Evolutionary conservation across 495 filamentous ascomycete species (phyloP).

Genomic region (Niebla homalea): DNA sequence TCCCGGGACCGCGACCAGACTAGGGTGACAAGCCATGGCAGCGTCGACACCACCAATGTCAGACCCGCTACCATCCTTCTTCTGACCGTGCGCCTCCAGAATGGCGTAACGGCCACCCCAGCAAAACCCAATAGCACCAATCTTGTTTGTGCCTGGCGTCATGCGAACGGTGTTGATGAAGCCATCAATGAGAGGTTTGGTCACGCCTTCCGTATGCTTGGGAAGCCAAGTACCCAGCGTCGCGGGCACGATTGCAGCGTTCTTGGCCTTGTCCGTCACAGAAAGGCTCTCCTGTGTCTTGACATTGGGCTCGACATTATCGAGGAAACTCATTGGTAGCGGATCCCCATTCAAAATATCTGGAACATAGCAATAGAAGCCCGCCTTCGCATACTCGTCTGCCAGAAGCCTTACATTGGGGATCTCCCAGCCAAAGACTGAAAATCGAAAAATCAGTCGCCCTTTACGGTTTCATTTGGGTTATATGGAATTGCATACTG

Average conservation of each 20-base stretch:
- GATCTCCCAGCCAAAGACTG: slow-evolving; percentile 28
- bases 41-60: slow-evolving; percentile 26
- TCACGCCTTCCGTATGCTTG: slow-evolving; percentile 23
- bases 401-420: slow-evolving; percentile 31
- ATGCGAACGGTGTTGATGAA: slow-evolving; percentile 21
- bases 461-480: not conserved
- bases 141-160: slow-evolving; percentile 21
- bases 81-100: slow-evolving; percentile 17
- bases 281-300: slow-evolving; percentile 11
- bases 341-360: slow-evolving; percentile 31
- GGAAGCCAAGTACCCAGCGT: slow-evolving; percentile 28
- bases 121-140: slow-evolving; percentile 31
- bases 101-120: slow-evolving; percentile 32
- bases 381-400: slow-evolving; percentile 30
- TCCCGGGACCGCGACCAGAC: slow-evolving; percentile 23
- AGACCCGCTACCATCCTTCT: slow-evolving; percentile 20
- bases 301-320: slow-evolving; percentile 23
- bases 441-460: not conserved
- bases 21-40: slow-evolving; percentile 24
- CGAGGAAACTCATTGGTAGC: slow-evolving; percentile 23
- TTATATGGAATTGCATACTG: slow-evolving; percentile 1
- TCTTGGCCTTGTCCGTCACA: slow-evolving; percentile 25
- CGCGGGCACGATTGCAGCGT: slow-evolving; percentile 25
- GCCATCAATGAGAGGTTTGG: slow-evolving; percentile 15
- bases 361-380: slow-evolving; percentile 29